A percentile compares a stretch with the other conserved stretches of the same genome.
These are phyloP conservation scores for Jackrogersella multiformis DNA, from an alignment of 495 filamentous ascomycete species.

Conservation along the genomic window DNA sequence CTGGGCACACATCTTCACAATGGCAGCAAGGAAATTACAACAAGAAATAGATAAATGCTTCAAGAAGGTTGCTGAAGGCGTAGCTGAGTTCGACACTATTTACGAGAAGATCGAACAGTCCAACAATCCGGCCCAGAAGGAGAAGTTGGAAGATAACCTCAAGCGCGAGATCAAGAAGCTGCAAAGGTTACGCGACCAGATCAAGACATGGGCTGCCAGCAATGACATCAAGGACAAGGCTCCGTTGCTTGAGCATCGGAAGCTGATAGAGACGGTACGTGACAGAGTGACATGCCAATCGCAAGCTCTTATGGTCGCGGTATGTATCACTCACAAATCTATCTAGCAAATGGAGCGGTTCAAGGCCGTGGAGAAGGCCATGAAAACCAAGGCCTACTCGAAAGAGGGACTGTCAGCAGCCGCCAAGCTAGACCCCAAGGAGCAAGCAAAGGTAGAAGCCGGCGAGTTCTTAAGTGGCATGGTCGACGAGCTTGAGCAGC, in stretches of 20 bases:
- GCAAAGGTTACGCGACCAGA: slow-evolving; percentile 94
- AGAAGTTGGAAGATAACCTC: slow-evolving; percentile 95
- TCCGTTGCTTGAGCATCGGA: slow-evolving; percentile 89
- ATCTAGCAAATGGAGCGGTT: slow-evolving; percentile 99
- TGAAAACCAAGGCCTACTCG: slow-evolving; percentile 99
- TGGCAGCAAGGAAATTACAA: slow-evolving; percentile 94
- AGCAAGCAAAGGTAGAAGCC: slow-evolving; percentile 88
- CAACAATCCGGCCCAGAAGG: slow-evolving; percentile 92
- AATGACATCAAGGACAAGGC: slow-evolving; percentile 99
- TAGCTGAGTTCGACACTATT: slow-evolving; percentile 89
- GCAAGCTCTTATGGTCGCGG: slow-evolving; percentile 6
- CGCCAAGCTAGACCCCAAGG: slow-evolving; percentile 91
- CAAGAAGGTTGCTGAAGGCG: slow-evolving; percentile 94
- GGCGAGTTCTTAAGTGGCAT: slow-evolving; percentile 83
- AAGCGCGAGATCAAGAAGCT: slow-evolving; percentile 99
- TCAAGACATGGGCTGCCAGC: slow-evolving; percentile 96
- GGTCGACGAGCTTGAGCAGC: slow-evolving; percentile 93
- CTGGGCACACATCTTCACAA: slow-evolving; percentile 53
- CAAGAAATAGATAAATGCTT: slow-evolving; percentile 99
- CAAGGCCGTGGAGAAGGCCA: slow-evolving; percentile 99
- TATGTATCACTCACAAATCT: slow-evolving; percentile 33
- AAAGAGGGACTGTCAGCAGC: slow-evolving; percentile 94
- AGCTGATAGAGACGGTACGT: slow-evolving; percentile 91
- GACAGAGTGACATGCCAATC: slow-evolving; percentile 13
- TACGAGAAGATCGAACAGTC: slow-evolving; percentile 95